Conservation (phyloP, 2,329 filamentous ascomycete genomes). For the Diplodia sapinea region DNA sequence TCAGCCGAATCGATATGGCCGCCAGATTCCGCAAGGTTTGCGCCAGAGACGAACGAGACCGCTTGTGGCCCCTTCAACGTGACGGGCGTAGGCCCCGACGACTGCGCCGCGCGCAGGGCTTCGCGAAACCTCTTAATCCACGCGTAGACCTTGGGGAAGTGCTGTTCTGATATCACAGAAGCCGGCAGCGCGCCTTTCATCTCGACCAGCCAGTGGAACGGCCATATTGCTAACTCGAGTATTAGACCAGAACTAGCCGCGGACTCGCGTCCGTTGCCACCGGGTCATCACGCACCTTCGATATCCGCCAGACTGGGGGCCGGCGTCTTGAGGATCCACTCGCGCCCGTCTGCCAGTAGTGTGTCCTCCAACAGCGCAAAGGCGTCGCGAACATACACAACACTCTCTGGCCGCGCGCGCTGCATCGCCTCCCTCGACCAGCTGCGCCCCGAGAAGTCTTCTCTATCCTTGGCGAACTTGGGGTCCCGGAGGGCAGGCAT, state of each 20-base stretch:
- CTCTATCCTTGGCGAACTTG: constrained; percentile 65
- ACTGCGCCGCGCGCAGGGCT: constrained; percentile 53
- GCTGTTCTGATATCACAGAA: constrained; percentile 57
- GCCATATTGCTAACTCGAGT: constrained; percentile 60
- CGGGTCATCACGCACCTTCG: constrained; percentile 54
- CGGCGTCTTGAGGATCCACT: constrained; percentile 65
- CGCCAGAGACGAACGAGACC: constrained; percentile 53
- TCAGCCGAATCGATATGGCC: constrained; percentile 57
- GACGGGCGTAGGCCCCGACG: constrained; percentile 48
- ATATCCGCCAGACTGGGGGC: constrained; percentile 68
- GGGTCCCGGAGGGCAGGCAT: constrained; percentile 62
- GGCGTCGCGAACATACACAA: constrained; percentile 60
- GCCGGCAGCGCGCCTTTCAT: constrained; percentile 63
- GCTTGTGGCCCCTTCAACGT: constrained; percentile 63
- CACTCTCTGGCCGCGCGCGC: constrained; percentile 59
- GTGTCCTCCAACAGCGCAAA: constrained; percentile 67
- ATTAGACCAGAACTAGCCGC: constrained; percentile 14
- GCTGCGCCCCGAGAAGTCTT: constrained; percentile 52
- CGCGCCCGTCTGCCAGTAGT: constrained; percentile 68
- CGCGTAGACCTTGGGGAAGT: constrained; percentile 66
- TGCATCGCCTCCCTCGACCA: constrained; percentile 50
- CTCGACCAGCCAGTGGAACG: constrained; percentile 67
- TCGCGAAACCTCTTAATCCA: constrained; percentile 69
- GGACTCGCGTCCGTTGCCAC: constrained; percentile 21
- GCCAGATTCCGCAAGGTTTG: constrained; percentile 56